phyloP scores from a whole-genome alignment of 257 asterid genomes.

The Solanum phureja region DNA sequence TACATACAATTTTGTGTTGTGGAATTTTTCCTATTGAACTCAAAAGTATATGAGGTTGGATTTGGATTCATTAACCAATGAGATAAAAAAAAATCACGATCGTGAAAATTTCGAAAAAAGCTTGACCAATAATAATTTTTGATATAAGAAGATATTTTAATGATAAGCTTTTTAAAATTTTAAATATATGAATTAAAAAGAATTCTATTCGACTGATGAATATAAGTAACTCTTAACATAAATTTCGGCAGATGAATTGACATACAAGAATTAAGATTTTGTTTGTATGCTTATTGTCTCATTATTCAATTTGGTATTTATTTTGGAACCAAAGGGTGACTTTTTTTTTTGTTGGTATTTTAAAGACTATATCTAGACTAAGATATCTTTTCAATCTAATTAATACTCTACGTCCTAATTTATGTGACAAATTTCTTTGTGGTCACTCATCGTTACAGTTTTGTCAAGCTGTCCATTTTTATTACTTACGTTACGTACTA shows the following conservation, averaged over 20 bases:
- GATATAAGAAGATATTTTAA: too few species aligned
- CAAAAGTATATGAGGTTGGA: too few species aligned
- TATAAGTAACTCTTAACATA: not conserved
- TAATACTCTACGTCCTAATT: not conserved
- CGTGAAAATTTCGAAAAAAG: too few species aligned
- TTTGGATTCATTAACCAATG: too few species aligned
- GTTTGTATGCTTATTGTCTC: not conserved
- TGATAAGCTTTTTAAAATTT: too few species aligned
- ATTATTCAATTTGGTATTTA: too few species aligned
- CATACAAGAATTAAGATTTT: not conserved
- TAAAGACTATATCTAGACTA: not conserved
- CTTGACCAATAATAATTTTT: too few species aligned
- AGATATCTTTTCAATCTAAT: not conserved
- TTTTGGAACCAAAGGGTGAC: not conserved
- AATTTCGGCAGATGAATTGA: not conserved
- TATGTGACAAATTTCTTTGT: not conserved
- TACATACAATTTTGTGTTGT: too few species aligned
- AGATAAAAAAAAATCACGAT: too few species aligned
- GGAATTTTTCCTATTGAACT: too few species aligned
- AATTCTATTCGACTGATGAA: too few species aligned
- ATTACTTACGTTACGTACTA: not conserved
- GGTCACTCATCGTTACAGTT: not conserved
- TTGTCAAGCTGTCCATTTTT: not conserved
- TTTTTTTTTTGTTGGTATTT: not conserved
- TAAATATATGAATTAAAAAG: too few species aligned